Percentiles rank a stretch among this genome's conserved stretches.
Evolutionary conservation across 1,284 basidiomycete species (phyloP).

Genomic region (Apiotrichum akiyoshidainum): DNA sequence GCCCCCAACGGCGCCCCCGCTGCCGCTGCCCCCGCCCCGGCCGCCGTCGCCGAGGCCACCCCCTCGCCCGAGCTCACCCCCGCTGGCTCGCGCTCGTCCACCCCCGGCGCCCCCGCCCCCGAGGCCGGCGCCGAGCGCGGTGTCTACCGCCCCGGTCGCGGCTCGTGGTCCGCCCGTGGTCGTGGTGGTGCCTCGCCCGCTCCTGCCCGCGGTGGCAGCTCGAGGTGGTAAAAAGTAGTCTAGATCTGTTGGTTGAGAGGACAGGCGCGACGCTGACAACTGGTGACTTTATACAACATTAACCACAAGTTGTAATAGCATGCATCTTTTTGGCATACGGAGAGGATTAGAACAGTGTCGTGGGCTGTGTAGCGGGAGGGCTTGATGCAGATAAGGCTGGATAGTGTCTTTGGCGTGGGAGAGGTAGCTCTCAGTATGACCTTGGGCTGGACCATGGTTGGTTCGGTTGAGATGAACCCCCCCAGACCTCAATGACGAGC

Average conservation of each 20-base stretch:
- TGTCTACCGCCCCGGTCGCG: slow-evolving; percentile 53
- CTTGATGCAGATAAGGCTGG: too few relatives aligned
- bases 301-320: slow-evolving; percentile 6
- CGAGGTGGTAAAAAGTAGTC: slow-evolving; percentile 9
- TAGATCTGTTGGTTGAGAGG: too few relatives aligned
- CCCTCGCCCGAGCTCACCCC: slow-evolving; percentile 10
- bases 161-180: slow-evolving; percentile 53
- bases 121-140: slow-evolving; percentile 5
- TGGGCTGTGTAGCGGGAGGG: too few relatives aligned
- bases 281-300: slow-evolving; percentile 1
- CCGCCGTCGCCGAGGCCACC: background rate
- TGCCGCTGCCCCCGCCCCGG: slow-evolving; percentile 56
- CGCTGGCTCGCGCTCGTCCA: slow-evolving; percentile 1
- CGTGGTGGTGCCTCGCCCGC: background rate
- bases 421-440: too few relatives aligned
- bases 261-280: slow-evolving; percentile 1
- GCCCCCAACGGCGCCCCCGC: background rate
- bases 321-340: slow-evolving; percentile 2
- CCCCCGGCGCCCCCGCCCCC: background rate
- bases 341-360: too few relatives aligned
- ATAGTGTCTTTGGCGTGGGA: too few relatives aligned
- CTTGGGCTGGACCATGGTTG: too few relatives aligned
- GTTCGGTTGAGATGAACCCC: background rate
- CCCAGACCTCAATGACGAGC: background rate
- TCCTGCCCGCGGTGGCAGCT: slow-evolving; percentile 1